Evolutionary conservation across 257 asterid genomes (phyloP).

Genomic region (Lycium ferocissimum): DNA sequence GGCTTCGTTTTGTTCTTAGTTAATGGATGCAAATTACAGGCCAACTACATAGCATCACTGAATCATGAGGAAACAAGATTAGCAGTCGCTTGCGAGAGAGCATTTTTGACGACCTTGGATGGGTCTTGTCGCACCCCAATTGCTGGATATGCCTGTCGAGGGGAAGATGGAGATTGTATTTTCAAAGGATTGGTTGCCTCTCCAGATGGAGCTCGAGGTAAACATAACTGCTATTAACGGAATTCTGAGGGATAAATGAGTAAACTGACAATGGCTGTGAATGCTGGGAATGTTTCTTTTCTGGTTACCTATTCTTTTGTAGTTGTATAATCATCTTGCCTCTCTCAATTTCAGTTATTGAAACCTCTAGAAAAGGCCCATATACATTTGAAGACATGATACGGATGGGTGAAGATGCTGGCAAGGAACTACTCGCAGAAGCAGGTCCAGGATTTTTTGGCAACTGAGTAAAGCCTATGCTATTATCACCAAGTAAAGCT

Average conservation of each 20-base stretch:
- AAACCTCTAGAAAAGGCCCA: conserved; percentile 80
- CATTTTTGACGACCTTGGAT: conserved; percentile 76
- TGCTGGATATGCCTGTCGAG: conserved; percentile 84
- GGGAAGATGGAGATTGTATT: conserved; percentile 74
- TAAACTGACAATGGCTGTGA: neutral
- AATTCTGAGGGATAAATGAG: neutral
- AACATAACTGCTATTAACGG: neutral
- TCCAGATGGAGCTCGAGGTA: conserved; percentile 91
- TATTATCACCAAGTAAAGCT: neutral
- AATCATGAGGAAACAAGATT: conserved; percentile 96
- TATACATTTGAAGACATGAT: conserved; percentile 75
- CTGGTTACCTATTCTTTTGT: neutral
- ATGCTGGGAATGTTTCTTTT: neutral
- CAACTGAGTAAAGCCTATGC: conserved; percentile 31
- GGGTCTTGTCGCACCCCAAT: conserved; percentile 97
- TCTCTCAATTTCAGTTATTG: conserved; percentile 57
- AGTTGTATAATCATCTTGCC: neutral
- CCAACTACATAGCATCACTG: conserved; percentile 72
- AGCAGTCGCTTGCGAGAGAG: conserved; percentile 91
- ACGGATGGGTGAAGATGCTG: conserved; percentile 89
- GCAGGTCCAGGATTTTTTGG: conserved; percentile 88
- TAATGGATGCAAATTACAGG: conserved; percentile 50
- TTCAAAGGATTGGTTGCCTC: conserved; percentile 90
- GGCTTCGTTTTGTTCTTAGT: conserved; percentile 24
- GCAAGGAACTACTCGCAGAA: conserved; percentile 79